Evolutionary conservation across 306 rosid genomes (phyloP), one percentile per base, ranked within the genome.

Genomic region (Crotalaria pallida): DNA sequence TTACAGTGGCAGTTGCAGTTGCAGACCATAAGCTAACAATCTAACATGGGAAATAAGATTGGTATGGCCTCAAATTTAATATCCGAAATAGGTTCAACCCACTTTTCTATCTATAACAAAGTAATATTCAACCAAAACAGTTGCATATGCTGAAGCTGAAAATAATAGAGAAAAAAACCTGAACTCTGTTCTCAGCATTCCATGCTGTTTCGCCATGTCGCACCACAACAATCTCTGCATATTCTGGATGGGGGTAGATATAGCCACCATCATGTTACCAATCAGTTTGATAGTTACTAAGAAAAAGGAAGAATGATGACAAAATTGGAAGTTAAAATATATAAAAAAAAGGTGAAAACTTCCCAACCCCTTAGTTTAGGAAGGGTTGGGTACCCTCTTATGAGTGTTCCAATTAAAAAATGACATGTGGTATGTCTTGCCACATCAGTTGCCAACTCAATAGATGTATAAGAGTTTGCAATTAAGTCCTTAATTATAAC

Each of bases 161-260:
- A 57, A 1, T 15, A 57, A 1, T 15, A 76, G 52, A 51, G 7
- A 66, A 79, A 59, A 59, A 12, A 27, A 93, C 98, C 96, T 94
- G 98, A 67, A 88, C 76, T 80, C 87, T 87, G 47, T 88, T 79
- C 49, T 85, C 85, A 51, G 79, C 83, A 76, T 94, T 94, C 98
- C 98, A 94, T 23, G 79, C 84, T 18, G 98, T 94, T 83, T 94
- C 90, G 38, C 98, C 98, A 33, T 94, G 98, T 60, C 97, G 96
- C 6, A 94, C 81, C 4, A 88, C 94, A 38, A 88, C 47, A 62
- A 94, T 88, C 81, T 94, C 98, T 7, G 94, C 87, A 74, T 74
- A 84, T 24, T 82, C 77, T 10, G 78, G 76, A 79, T 55, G 73
- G 19, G 75, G 34, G 58, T 59, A 40, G 79, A 96, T 89, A 69